phyloP scores from a whole-genome alignment of 2,329 filamentous ascomycete species.

The Aspergillus nomiae region DNA sequence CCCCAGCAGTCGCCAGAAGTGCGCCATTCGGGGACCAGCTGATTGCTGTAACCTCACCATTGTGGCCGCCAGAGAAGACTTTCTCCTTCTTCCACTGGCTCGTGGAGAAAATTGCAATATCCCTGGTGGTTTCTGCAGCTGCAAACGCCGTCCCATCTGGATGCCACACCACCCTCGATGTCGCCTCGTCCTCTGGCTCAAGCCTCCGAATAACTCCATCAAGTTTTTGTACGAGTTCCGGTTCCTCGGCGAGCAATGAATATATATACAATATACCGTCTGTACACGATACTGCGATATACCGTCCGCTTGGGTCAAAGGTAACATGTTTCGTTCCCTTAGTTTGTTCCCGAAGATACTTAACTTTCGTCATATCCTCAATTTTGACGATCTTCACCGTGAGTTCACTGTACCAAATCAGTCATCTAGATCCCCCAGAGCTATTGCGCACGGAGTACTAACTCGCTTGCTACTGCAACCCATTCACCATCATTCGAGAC shows the following conservation, averaged over 20 bases:
- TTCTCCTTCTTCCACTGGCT: slow-evolving; percentile 88
- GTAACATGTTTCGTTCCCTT: slow-evolving; percentile 89
- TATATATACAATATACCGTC: slow-evolving; percentile 92
- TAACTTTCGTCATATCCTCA: slow-evolving; percentile 73
- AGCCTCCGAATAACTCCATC: slow-evolving; percentile 81
- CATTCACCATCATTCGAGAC: slow-evolving; percentile 80
- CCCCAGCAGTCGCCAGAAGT: slow-evolving; percentile 68
- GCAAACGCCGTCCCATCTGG: slow-evolving; percentile 92
- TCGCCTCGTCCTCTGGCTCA: slow-evolving; percentile 75
- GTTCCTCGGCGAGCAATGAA: slow-evolving; percentile 74
- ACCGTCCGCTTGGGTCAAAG: slow-evolving; percentile 78
- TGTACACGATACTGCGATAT: slow-evolving; percentile 78
- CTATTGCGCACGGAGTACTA: slow-evolving; percentile 30
- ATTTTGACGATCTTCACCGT: slow-evolving; percentile 87
- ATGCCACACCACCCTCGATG: slow-evolving; percentile 81
- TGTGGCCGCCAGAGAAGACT: slow-evolving; percentile 75
- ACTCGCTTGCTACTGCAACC: slow-evolving; percentile 95
- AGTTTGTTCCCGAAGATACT: slow-evolving; percentile 78
- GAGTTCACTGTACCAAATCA: slow-evolving; percentile 62
- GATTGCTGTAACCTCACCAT: slow-evolving; percentile 79
- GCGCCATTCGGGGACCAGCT: slow-evolving; percentile 96
- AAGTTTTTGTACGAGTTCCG: slow-evolving; percentile 78
- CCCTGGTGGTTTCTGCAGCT: slow-evolving; percentile 75
- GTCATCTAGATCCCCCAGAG: neutral
- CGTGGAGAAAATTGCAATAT: slow-evolving; percentile 84